A percentile compares a stretch with the other conserved stretches of the same genome.
These are phyloP conservation scores for Harrya chromipes DNA, from an alignment of 768 basidiomycete species.

Conservation along the genomic window DNA sequence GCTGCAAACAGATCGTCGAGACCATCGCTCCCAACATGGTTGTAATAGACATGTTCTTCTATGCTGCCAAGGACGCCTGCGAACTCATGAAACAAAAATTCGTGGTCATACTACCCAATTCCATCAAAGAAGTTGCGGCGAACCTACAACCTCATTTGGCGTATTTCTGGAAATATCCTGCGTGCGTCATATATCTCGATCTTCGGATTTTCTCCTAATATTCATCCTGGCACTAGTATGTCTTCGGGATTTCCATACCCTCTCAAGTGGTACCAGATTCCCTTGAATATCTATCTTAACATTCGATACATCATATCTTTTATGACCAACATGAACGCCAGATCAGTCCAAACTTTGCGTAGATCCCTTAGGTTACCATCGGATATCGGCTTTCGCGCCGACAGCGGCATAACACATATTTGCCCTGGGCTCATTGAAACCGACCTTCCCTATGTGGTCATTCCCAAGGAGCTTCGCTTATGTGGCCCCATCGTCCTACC, in stretches of 20 bases:
- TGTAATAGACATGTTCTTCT: too few relatives aligned
- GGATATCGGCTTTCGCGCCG: neutral
- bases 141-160: too few relatives aligned
- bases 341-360: neutral
- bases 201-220: too few relatives aligned
- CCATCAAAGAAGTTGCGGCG: too few relatives aligned
- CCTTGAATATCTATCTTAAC: conserved; percentile 7
- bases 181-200: too few relatives aligned
- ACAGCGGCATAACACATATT: neutral
- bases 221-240: neutral
- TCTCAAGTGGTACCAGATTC: conserved; percentile 15
- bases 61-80: too few relatives aligned
- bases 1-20: too few relatives aligned
- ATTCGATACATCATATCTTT: neutral
- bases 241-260: conserved; percentile 11
- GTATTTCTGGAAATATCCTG: too few relatives aligned
- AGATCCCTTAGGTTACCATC: conserved; percentile 1
- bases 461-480: conserved; percentile 4
- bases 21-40: too few relatives aligned
- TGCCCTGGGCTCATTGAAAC: conserved; percentile 1
- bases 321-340: neutral
- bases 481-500: conserved; percentile 9
- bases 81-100: too few relatives aligned
- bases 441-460: conserved; percentile 1
- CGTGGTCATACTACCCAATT: too few relatives aligned